Evolutionary conservation across 495 filamentous ascomycete genomes (phyloP), one percentile per base, ranked within the genome.

Genomic region (Annulohypoxylon stygium): DNA sequence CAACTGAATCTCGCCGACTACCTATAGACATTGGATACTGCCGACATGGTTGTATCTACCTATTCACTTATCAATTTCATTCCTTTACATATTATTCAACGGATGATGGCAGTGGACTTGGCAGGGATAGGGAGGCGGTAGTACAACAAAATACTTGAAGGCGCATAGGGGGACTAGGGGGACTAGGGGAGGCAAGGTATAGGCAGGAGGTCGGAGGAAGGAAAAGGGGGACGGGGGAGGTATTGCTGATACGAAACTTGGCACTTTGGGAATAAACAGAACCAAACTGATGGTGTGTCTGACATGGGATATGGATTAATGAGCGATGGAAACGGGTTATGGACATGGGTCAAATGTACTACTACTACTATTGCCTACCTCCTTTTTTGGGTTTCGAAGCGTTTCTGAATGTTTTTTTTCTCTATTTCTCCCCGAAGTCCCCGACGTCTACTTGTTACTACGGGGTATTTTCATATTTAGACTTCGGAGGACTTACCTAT

Each of bases 301-400:
- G 14, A 34, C 20, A 62, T 20, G 59, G 66, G 58, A 54, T 69
- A 69, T 26, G 59, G 66, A 63, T 69, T 63, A 69, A 69, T 57
- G 66, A 69, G 47, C 18, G 53, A 23, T 36, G 47, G 47, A 62
- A 37, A 39, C n/a, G 58, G 58, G 47, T 53, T 10, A 43, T 12
- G 45, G 34, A 61, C 43, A 67, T 60, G 65, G 65, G 48, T 43
- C 55, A 43, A 33, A 62, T 69, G 50, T 61, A 61, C 12, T 67
- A 65, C 43, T 67, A 61, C 23, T 34, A 45, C 11, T 55, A 30
- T 30, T 30, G 30, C 30, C 43, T 54, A 48, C 33, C 23, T 65
- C 34, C 50, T 11, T 72, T 45, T 25, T 45, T 39, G 20, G 61
- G 50, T 48, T 55, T 65, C 64, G 23, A 11, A 57, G n/a, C 53